Base-by-base conservation (phyloP, 2,329 filamentous ascomycete genomes). In the Alternaria infectoria region DNA sequence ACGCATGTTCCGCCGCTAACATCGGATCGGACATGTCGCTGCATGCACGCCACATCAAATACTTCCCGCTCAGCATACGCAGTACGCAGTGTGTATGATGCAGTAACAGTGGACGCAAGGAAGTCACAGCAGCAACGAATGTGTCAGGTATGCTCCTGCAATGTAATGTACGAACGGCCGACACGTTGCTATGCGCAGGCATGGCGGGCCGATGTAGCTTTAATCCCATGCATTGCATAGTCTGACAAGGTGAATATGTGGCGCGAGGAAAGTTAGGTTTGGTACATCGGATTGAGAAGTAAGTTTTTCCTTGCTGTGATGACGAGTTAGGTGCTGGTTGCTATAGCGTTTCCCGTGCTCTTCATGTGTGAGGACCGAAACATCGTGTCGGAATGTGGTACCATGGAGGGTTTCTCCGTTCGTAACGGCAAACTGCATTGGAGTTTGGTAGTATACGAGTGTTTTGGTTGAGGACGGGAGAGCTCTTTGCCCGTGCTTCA, bases 1-100 rank as follows among this genome's bases (percentile, higher is more conserved):
- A 45, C 25, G 36, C 44, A 56, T 55, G 54, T 58, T 45, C 10
- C 21, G 45, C 44, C 50, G 13, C 17, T 36, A 56, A 43, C 40
- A 32, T 57, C 46, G 21, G 23, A 52, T 17, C 40, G 40, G 36
- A 56, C 57, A 43, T 36, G 32, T 21, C 45, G 46, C 26, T 54
- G 54, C 47, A 65, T 60, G 59, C 60, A 63, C 47, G 59, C 57
- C 59, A 15, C 28, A 9, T 60, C 57, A 19, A 6, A 52, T 54
- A 54, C 57, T 63, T 67, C 25, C 59, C 65, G 62, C 52, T 52
- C 52, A 17, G 26, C 64, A 57, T 67, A 60, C 54, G 50, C 51
- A 52, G 28, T 36, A 26, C 9, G 46, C 26, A 28, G 13, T 4
- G 28, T 19, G 30, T 46, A 36, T 36, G 32, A 36, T 36, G 32